Conservation (phyloP, 2,329 filamentous ascomycete species). For the Penicillium concentricum region DNA sequence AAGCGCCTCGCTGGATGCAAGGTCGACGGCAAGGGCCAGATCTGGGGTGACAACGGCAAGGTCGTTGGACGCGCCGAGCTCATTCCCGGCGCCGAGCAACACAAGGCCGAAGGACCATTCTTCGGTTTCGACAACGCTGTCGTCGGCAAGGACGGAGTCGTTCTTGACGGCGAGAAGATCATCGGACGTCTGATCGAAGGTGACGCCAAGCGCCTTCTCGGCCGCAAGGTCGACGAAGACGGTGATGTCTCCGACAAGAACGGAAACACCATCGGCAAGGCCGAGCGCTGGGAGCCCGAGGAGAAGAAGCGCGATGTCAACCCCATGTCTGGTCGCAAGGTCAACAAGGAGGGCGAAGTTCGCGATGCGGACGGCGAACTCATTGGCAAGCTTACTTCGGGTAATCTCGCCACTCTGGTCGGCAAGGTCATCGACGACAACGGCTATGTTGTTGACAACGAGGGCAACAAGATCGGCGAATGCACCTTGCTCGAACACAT, state of each 20-base stretch:
- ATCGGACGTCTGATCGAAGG: slow-evolving; percentile 62
- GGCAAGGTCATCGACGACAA: slow-evolving; percentile 49
- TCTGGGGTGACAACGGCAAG: slow-evolving; percentile 63
- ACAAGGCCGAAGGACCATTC: slow-evolving; percentile 56
- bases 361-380: slow-evolving; percentile 47
- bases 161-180: slow-evolving; percentile 46
- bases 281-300: slow-evolving; percentile 66
- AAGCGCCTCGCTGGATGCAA: slow-evolving; percentile 59
- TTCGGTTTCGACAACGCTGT: slow-evolving; percentile 58
- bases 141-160: slow-evolving; percentile 58
- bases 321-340: slow-evolving; percentile 57
- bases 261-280: slow-evolving; percentile 66
- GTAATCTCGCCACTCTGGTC: slow-evolving; percentile 42
- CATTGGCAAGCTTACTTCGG: slow-evolving; percentile 47
- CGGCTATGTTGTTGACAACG: slow-evolving; percentile 57
- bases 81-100: slow-evolving; percentile 51
- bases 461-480: slow-evolving; percentile 64
- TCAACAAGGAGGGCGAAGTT: slow-evolving; percentile 54
- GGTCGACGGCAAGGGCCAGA: slow-evolving; percentile 61
- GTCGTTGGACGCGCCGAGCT: slow-evolving; percentile 61
- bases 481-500: slow-evolving; percentile 63
- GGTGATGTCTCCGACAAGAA: slow-evolving; percentile 66
- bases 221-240: slow-evolving; percentile 66
- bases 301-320: slow-evolving; percentile 56
- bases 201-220: slow-evolving; percentile 62